Base-by-base conservation (phyloP, 1,284 basidiomycete species). In the Nidula niveotomentosa region DNA sequence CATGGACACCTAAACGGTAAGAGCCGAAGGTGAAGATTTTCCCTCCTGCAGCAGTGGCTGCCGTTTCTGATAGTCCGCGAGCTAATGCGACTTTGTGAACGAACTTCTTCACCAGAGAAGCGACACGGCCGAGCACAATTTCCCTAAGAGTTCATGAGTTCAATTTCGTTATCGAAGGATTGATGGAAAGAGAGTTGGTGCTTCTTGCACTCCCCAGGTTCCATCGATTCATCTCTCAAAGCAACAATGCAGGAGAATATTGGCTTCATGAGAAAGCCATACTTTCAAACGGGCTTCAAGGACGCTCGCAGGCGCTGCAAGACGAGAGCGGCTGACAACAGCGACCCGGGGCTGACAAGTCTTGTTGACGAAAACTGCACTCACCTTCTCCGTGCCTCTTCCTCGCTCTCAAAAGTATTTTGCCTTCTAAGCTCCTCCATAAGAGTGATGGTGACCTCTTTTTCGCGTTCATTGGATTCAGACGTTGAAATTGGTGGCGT, bases 1-100 rank as follows among this genome's bases (percentile, higher is more conserved):
- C 94, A 72, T 99, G 97, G 12, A 99, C 96, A 55, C 96, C 96
- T 45, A 99, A 79, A 61, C 93, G 86, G 78, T 96, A 96, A 51
- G 95, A 97, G 39, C 97, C 96, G 70, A 98, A 99, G 3, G 97
- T 98, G 72, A 96, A 99, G 69, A 99, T 98, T 77, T 98, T 96
- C 60, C 96, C 97, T 55, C 96, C 97, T 5, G 96, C 92, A 53
- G 90, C 85, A 51, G 75, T 84, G 13, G 95, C 94, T 2, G 93
- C 88, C 48, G 89, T 76, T 66, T 98, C 94, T 18, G 94, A 95
- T 58, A 97, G 78, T 12, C 96, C 96, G 47, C 79, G 82, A 52
- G 83, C 76, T 60, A 96, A 74, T 15, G 91, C 91, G 2, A 96
- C 89, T 60, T 86, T 85, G 67, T 87, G 87, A 47, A 99, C 97